Evolutionary conservation across 2,329 filamentous ascomycete species (phyloP), one percentile per base, ranked within the genome.

Genomic region (Aureobasidium mangrovei): DNA sequence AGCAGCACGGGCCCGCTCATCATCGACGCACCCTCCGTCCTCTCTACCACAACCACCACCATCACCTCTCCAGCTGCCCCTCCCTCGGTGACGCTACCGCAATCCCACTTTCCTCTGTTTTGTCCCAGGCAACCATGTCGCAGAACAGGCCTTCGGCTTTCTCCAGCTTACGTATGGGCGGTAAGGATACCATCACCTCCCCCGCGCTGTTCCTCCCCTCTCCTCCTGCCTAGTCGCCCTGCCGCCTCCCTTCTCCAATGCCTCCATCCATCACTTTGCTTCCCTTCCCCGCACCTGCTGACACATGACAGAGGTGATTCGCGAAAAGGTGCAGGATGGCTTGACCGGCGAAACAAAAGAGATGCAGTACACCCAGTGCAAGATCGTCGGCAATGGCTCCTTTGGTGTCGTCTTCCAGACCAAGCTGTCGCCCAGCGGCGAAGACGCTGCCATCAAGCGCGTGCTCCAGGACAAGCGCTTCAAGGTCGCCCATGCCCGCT

Each of bases 391-490:
- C 70, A 98, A 98, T 75, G 93, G 93, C 63, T 97, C 91, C 35
- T 98, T 98, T 64, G 93, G 93, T 61, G 91, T 98, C 48, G 93
- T 98, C 61, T 98, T 98, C 73, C 93, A 98, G 77, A 98, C 93
- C 56, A 97, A 97, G 77, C 81, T 98, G 65, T 91, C 91, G 58
- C 93, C 93, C n/a, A 93, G 88, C 60, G 91, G 91, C 60, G 93
- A 98, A 73, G 93, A 98, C 75, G 93, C 93, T 53, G 93, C 93
- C 70, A 98, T 98, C 79, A 98, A 98, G 80, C 86, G 93, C 65
- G 93, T 98, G 57, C 81, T 98, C 56, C 93, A 98, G 70, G 93
- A 98, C 79, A 98, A 98, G 80, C 84, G 93, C 69, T 98, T 98
- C 84, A 98, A 98, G 88, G 93, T 95, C 40, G 26, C 12, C 32